phyloP scores from a whole-genome alignment of 768 basidiomycete species.

The Hemileccinum impolitum region DNA sequence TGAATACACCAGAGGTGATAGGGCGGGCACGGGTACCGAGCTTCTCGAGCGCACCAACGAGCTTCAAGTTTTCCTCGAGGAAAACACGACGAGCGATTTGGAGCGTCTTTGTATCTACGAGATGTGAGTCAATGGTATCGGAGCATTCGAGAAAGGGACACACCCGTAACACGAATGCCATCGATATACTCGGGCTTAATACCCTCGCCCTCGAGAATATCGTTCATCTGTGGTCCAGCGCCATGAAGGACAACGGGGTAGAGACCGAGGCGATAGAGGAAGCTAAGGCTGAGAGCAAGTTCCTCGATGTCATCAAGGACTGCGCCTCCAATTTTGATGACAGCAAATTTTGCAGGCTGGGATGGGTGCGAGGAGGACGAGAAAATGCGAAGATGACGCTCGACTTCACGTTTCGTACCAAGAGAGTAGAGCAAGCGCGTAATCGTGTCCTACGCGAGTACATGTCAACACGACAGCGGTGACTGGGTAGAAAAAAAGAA shows the following conservation, averaged over 20 bases:
- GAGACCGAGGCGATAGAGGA: slow-evolving; percentile 95
- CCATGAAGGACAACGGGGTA: slow-evolving; percentile 98
- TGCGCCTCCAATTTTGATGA: slow-evolving; percentile 97
- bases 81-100: slow-evolving; percentile 94
- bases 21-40: slow-evolving; percentile 96
- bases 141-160: slow-evolving; percentile 21
- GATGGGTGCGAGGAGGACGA: slow-evolving; percentile 88
- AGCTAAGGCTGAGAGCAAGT: slow-evolving; percentile 91
- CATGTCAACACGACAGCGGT: background rate
- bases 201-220: slow-evolving; percentile 88
- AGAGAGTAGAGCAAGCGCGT: slow-evolving; percentile 95
- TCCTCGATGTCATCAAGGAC: slow-evolving; percentile 92
- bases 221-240: slow-evolving; percentile 92
- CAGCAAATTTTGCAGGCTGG: slow-evolving; percentile 92
- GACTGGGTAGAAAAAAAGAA: slow-evolving; percentile 9
- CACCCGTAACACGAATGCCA: slow-evolving; percentile 94
- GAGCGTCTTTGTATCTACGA: slow-evolving; percentile 85
- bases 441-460: slow-evolving; percentile 77
- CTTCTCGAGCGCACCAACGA: slow-evolving; percentile 88
- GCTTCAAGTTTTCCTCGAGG: slow-evolving; percentile 94
- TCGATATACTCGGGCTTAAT: slow-evolving; percentile 96
- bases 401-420: slow-evolving; percentile 95
- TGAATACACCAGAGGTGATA: slow-evolving; percentile 97
- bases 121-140: background rate
- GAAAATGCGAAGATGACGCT: slow-evolving; percentile 97